Base-by-base conservation (phyloP, 2,329 filamentous ascomycete genomes). In the Aureobasidium sp. region DNA sequence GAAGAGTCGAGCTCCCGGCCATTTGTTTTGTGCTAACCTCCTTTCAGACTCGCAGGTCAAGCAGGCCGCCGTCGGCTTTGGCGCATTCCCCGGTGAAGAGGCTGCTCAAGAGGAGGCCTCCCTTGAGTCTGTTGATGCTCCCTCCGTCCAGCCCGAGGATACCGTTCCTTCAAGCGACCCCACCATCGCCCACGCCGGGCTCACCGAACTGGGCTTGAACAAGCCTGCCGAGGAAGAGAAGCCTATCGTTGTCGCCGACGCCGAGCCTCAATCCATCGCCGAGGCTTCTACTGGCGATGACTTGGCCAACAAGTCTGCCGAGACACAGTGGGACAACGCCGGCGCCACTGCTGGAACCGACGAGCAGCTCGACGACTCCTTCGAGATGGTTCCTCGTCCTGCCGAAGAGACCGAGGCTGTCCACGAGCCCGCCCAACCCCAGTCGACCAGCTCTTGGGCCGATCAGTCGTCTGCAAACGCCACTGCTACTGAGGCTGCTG, bases 401-500 rank as follows among this genome's bases (percentile, higher is more conserved):
- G 79, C 84, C 41, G 72, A 80, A 48, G 89, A 94, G 74, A 84
- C 85, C 4, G 87, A 93, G 57, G 81, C 77, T 32, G 81, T 80
- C 32, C 66, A 81, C 37, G 71, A 76, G 41, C 58, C 66, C 17
- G 68, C 70, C 12, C 64, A 69, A 17, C 80, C 81, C 22, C 81
- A 79, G n/a, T 79, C 82, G 41, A 81, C 80, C 6, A 82, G 85
- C 64, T 89, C 84, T 62, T 94, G 88, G 88, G 88, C 88, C 22
- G 89, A 95, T 63, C 87, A 93, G 56, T 80, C 86, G 27, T 34
- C 53, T 27, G 45, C 42, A 16, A 55, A 60, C 55, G 55, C 56
- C 48, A 37, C 57, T 16, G 45, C 41, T 21, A 40, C 39, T 25
- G 37, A 39, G 11, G 25, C 27, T 10, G 29, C 57, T 17, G 40